Evolutionary conservation across 2,329 filamentous ascomycete genomes (phyloP).

Genomic region (Fusarium hainanense): DNA sequence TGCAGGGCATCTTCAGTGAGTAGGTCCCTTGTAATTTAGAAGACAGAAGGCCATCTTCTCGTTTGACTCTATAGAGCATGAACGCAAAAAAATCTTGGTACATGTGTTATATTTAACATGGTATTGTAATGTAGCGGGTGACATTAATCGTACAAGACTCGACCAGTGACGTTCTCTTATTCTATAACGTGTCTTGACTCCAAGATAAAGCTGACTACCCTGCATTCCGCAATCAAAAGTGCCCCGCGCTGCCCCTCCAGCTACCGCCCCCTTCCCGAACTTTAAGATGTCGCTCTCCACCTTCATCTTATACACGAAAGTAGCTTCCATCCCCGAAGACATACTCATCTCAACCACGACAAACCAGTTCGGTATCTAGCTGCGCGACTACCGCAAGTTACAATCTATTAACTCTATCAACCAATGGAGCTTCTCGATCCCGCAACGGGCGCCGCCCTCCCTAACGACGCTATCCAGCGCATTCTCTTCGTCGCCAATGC

Average conservation of each 20-base stretch:
- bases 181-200: constrained; percentile 22
- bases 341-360: background rate
- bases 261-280: constrained; percentile 18
- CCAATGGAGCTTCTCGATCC: constrained; percentile 76
- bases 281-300: constrained; percentile 20
- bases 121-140: no score
- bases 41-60: background rate
- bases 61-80: background rate
- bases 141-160: background rate
- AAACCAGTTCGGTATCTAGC: background rate
- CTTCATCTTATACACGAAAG: background rate
- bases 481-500: constrained; percentile 79
- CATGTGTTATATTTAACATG: no score
- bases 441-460: constrained; percentile 74
- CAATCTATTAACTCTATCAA: background rate
- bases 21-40: background rate
- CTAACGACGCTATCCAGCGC: constrained; percentile 83
- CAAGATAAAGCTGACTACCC: constrained; percentile 24
- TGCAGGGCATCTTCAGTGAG: constrained; percentile 3
- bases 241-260: constrained; percentile 40
- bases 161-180: constrained; percentile 32
- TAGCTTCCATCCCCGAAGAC: background rate
- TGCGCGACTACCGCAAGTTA: background rate
- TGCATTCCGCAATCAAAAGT: constrained; percentile 8
- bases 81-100: background rate